These are phyloP conservation scores for Fusarium proliferatum DNA, from an alignment of 2,329 filamentous ascomycete genomes.

Conservation along the genomic window DNA sequence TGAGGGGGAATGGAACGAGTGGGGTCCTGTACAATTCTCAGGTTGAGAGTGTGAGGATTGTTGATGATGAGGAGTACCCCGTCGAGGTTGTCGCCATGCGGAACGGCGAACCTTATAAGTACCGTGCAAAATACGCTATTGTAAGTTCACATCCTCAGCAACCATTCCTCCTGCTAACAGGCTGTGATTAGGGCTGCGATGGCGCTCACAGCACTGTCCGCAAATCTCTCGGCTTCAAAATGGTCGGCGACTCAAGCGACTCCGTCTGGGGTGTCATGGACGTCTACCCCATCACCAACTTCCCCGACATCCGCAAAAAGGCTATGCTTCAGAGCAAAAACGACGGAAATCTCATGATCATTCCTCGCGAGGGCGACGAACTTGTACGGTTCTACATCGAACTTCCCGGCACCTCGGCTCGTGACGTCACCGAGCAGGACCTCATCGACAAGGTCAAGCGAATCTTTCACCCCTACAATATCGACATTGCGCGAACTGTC, in stretches of 20 bases:
- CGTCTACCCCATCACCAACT: constrained; percentile 43
- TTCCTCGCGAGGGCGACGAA: constrained; percentile 41
- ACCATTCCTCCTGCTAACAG: neutral
- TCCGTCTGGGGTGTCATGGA: constrained; percentile 47
- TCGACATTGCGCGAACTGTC: constrained; percentile 50
- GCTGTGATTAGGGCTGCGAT: constrained; percentile 15
- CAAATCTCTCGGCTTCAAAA: constrained; percentile 38
- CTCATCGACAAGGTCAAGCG: constrained; percentile 57
- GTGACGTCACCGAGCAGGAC: constrained; percentile 16
- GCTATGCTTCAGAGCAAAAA: constrained; percentile 43
- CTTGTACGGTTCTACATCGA: constrained; percentile 42
- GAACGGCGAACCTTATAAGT: neutral
- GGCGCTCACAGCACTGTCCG: constrained; percentile 44
- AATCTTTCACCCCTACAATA: constrained; percentile 65
- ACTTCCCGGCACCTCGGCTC: neutral
- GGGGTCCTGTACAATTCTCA: constrained; percentile 30
- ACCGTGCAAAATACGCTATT: constrained; percentile 34
- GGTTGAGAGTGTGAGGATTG: constrained; percentile 24
- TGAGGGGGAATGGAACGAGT: neutral
- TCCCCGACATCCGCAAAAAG: constrained; percentile 46
- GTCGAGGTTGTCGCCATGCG: constrained; percentile 18
- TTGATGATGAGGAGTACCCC: constrained; percentile 2
- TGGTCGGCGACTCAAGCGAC: constrained; percentile 44
- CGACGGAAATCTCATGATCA: constrained; percentile 43
- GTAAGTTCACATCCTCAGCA: neutral